Percentiles rank a stretch among this genome's conserved stretches.
Evolutionary conservation across 768 basidiomycete species (phyloP).

Genomic region (Coprinopsis strossmayeri): DNA sequence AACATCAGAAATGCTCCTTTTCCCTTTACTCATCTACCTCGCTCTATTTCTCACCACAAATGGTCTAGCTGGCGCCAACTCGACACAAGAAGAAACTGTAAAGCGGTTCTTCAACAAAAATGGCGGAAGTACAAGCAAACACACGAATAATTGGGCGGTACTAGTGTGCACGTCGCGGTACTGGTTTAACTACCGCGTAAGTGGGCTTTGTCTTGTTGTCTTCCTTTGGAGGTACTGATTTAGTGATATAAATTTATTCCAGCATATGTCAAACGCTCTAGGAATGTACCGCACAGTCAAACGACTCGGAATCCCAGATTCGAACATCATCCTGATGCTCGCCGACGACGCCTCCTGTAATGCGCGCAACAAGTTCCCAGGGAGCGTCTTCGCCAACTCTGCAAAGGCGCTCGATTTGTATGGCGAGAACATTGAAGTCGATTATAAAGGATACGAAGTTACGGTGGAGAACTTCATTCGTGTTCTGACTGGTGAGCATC

Average conservation of each 20-base stretch:
- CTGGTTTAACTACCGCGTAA: conserved; percentile 97
- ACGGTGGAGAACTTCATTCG: conserved; percentile 95
- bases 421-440: conserved; percentile 95
- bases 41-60: not conserved
- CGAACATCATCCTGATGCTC: conserved; percentile 98
- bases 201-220: conserved; percentile 19
- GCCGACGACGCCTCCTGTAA: conserved; percentile 97
- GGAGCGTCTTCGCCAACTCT: conserved; percentile 85
- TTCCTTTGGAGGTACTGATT: not conserved
- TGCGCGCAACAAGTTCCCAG: conserved; percentile 85
- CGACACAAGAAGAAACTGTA: conserved; percentile 29
- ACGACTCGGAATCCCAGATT: conserved; percentile 95
- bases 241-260: too few species aligned
- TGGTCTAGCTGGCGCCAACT: not conserved
- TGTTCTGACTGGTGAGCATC: conserved; percentile 73
- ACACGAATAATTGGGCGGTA: conserved; percentile 99
- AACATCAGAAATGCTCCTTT: conserved; percentile 5
- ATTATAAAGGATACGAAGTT: conserved; percentile 97
- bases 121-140: conserved; percentile 32
- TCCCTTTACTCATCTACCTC: not conserved
- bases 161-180: conserved; percentile 90
- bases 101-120: conserved; percentile 41
- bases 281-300: conserved; percentile 99
- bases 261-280: conserved; percentile 99
- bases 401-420: conserved; percentile 83